Percentiles rank a stretch among this genome's conserved stretches.
Evolutionary conservation across 2,329 filamentous ascomycete genomes (phyloP).

Genomic region (Cryoendolithus antarcticus): DNA sequence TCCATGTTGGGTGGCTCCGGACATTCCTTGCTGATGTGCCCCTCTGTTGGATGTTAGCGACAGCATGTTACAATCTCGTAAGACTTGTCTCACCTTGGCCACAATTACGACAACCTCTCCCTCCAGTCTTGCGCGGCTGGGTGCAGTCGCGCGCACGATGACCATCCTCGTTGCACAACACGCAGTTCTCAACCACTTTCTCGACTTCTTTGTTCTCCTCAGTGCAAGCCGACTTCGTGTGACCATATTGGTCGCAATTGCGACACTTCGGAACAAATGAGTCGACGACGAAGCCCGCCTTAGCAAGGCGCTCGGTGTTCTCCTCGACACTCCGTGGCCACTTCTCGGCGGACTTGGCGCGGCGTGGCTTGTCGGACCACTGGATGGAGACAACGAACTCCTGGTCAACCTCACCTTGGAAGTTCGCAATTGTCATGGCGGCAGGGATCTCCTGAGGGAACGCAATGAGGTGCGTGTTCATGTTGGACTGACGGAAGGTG

Average conservation of each 20-base stretch:
- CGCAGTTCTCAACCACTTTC: conserved; percentile 32
- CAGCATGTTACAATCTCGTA: background rate
- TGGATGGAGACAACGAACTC: conserved; percentile 40
- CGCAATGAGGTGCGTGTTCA: conserved; percentile 51
- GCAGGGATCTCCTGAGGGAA: conserved; percentile 41
- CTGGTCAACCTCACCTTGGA: conserved; percentile 50
- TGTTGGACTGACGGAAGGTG: conserved; percentile 41
- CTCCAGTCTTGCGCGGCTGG: conserved; percentile 25
- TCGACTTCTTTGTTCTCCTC: conserved; percentile 31
- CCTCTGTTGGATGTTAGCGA: conserved; percentile 9
- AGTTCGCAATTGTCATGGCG: conserved; percentile 58
- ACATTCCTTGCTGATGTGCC: conserved; percentile 27
- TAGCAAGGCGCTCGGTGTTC: conserved; percentile 38
- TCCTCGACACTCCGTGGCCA: conserved; percentile 40
- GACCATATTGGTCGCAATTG: conserved; percentile 41
- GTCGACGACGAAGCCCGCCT: conserved; percentile 40
- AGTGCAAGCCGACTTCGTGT: conserved; percentile 34
- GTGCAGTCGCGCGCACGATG: conserved; percentile 52
- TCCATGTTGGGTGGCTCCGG: conserved; percentile 26
- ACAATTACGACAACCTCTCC: conserved; percentile 30
- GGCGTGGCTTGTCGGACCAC: conserved; percentile 34
- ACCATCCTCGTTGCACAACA: conserved; percentile 39
- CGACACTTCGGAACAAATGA: conserved; percentile 37
- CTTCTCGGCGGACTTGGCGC: conserved; percentile 31
- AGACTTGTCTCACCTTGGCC: conserved; percentile 4